phyloP scores from a whole-genome alignment of 2,329 filamentous ascomycete species.

The Penicillium italicum region DNA sequence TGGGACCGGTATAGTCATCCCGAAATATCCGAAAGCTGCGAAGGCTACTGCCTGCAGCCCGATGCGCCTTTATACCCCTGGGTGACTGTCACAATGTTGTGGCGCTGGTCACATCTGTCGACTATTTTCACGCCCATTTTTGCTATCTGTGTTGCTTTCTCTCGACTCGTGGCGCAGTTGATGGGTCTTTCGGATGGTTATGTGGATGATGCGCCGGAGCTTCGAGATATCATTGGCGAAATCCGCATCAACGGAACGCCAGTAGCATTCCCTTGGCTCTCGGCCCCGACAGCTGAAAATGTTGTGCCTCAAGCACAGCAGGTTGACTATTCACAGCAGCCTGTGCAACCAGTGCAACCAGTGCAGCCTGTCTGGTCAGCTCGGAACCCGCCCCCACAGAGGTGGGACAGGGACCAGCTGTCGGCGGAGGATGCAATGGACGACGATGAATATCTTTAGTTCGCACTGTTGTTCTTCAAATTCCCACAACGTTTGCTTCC shows the following conservation, averaged over 20 bases:
- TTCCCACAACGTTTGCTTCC: slow-evolving; percentile 1
- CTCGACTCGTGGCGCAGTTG: slow-evolving; percentile 33
- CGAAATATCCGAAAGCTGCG: slow-evolving; percentile 46
- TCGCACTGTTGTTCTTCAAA: background rate
- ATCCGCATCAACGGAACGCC: slow-evolving; percentile 31
- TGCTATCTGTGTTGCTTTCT: slow-evolving; percentile 30
- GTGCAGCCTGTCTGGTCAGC: slow-evolving; percentile 15
- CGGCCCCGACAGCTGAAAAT: slow-evolving; percentile 12
- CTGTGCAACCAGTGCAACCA: background rate
- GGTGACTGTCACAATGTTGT: slow-evolving; percentile 55
- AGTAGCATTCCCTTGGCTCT: slow-evolving; percentile 21
- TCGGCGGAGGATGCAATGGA: slow-evolving; percentile 28
- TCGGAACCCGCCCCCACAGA: slow-evolving; percentile 5
- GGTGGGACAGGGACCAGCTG: slow-evolving; percentile 14
- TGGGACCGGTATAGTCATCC: slow-evolving; percentile 53
- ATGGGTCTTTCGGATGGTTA: slow-evolving; percentile 44
- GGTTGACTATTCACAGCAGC: slow-evolving; percentile 5
- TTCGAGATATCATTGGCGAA: slow-evolving; percentile 29
- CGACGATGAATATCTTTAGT: slow-evolving; percentile 32
- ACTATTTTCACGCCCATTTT: slow-evolving; percentile 29
- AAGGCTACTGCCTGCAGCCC: slow-evolving; percentile 49
- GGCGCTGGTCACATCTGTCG: slow-evolving; percentile 43
- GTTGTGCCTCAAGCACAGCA: slow-evolving; percentile 9
- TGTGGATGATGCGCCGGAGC: slow-evolving; percentile 31
- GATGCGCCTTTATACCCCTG: slow-evolving; percentile 54